Evolutionary conservation across 192 early-diverging fungal species (phyloP), one percentile per base, ranked within the genome.

Genomic region (Backusella westeae): DNA sequence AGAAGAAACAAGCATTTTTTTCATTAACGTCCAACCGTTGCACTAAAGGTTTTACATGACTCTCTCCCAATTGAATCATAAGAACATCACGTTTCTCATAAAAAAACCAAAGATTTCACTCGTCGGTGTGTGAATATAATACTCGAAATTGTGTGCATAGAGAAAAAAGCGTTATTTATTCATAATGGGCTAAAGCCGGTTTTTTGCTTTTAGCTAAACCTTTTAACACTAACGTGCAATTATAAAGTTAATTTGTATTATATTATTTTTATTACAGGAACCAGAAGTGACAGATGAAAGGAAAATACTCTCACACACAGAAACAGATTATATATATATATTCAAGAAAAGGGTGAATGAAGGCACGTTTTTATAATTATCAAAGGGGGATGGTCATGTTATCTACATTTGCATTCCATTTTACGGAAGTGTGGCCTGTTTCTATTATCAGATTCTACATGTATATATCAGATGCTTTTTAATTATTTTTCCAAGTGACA

Each of bases 391-490:
- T n/a, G 23, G 56, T 63, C 56, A 63, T 63, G 56, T 63, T 63
- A 63, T 63, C 21, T 4, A 29, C 56, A 63, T 63, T 63, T 49
- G 17, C 46, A 49, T 49, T 49, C 19, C 19, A 49, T 49, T 49
- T 49, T 63, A 63, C n/a, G 21, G 23, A 21, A 21, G 19, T 53
- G n/a, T 53, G 52, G 52, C 52, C 8, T 63, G 23, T 63, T 63
- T 63, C 21, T 63, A 63, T 63, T 63, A 63, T 63, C 56, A 63
- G 56, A 63, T 63, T 29, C 21, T 12, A 26, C 2, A 7, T 59
- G 3, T 59, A 59, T 26, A 63, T 63, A 63, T 29, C 56, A 63
- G 56, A 63, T 63, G 56, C 56, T 63, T 63, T 63, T 63, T 63
- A 29, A 63, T 63, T 32, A 32, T 63, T 23, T 59, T 21, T 63